Evolutionary conservation across 768 basidiomycete species (phyloP), one percentile per base, ranked within the genome.

Genomic region (Boletus fagicola): DNA sequence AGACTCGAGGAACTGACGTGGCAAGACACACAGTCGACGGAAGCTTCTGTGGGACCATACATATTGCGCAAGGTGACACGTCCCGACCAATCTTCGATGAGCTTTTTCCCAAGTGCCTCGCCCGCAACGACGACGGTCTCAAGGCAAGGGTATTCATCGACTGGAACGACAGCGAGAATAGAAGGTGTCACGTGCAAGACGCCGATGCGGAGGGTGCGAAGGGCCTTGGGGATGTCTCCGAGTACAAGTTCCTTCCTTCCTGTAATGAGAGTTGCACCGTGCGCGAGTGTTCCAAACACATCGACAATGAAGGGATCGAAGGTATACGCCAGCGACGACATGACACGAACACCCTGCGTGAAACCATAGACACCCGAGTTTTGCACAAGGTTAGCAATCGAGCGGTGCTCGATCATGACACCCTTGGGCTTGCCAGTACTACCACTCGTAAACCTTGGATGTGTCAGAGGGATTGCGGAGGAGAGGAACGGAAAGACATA

Each of bases 11-110:
- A 65, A 22, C 53, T 57, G 56, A 69, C 62, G 31, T 68, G 65
- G 50, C 63, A 71, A 18, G 66, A 66, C 0, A 66, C 62, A 35
- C 69, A 70, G 49, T 71, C 69, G 18, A 72, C 65, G 13, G 71
- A 56, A 38, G 72, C 65, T 47, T 72, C 71, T 6, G 71, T 72
- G 12, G 71, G 71, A n/a, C 71, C 71, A 44, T 74, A 74, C 66
- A 68, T 71, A 57, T 72, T 72, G 40, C 64, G 69, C 36, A 72
- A 44, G 28, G 55, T 63, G 49, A 74, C 67, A 4, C 45, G 62
- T 35, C 56, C 54, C 2, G 63, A 66, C 68, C 66, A 71, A 30
- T 66, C 63, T 46, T 65, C 54, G n/a, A 65, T 59, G 10, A 65
- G 50, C 24, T 65, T 65, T 47, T 59, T 65, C n/a, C 64, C 57